Conservation (phyloP, 495 filamentous ascomycete species). For the Endocarpon pusillum region DNA sequence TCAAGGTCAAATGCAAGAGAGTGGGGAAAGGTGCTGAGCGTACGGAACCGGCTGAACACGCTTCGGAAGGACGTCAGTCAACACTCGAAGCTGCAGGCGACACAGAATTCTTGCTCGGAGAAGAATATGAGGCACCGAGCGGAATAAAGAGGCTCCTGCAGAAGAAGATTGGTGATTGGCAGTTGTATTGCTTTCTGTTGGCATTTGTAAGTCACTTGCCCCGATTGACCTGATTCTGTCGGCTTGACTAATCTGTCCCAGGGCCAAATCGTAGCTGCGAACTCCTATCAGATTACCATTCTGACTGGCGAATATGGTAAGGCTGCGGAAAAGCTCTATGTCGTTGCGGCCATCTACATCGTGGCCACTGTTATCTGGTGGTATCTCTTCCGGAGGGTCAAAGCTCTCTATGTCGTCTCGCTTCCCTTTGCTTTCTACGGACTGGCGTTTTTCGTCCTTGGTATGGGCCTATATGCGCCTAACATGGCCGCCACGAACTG, state of each 20-base stretch:
- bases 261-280: constrained; percentile 43
- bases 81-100: not conserved
- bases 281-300: constrained; percentile 47
- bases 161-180: constrained; percentile 29
- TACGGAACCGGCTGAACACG: not conserved
- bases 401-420: constrained; percentile 33
- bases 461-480: constrained; percentile 28
- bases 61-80: not conserved
- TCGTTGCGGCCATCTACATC: constrained; percentile 37
- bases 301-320: constrained; percentile 37
- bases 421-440: constrained; percentile 37
- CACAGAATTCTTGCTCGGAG: not conserved
- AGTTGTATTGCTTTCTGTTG: constrained; percentile 40
- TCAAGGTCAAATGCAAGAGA: too few relatives aligned
- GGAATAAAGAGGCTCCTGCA: constrained; percentile 1
- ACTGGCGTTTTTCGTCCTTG: constrained; percentile 38
- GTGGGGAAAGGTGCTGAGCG: too few relatives aligned
- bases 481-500: constrained; percentile 18
- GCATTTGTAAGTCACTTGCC: constrained; percentile 22
- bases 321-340: constrained; percentile 37
- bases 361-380: constrained; percentile 37
- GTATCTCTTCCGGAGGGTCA: constrained; percentile 32
- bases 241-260: too few relatives aligned
- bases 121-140: not conserved
- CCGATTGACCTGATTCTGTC: not conserved